These are phyloP conservation scores for Debaryomyces subglobosus DNA, from an alignment of 1,139 yeast genomes.

Conservation along the genomic window DNA sequence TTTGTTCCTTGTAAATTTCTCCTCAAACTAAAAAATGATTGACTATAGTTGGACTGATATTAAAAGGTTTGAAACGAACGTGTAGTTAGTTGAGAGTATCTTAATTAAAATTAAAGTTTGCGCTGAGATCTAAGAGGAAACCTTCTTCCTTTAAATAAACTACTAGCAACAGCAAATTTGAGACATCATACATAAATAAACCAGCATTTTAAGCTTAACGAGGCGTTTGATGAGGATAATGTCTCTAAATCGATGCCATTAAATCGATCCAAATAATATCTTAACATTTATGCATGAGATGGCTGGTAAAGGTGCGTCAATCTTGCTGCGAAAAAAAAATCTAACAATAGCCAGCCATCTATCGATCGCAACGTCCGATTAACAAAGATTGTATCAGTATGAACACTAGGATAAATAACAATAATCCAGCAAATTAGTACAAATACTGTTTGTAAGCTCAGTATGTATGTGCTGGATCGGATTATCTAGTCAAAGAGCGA, in stretches of 20 bases:
- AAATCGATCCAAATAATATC: not conserved
- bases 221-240: not conserved
- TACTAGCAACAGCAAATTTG: not conserved
- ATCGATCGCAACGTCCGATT: not conserved
- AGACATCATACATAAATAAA: not conserved
- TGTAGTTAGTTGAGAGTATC: not conserved
- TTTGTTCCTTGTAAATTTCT: not conserved
- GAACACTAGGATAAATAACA: not conserved
- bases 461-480: not conserved
- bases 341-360: constrained; percentile 3
- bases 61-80: not conserved
- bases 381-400: not conserved
- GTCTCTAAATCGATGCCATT: not conserved
- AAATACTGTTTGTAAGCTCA: not conserved
- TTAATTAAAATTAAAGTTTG: not conserved
- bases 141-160: not conserved
- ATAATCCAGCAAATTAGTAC: not conserved
- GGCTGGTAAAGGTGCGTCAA: constrained; percentile 4
- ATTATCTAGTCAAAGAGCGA: not conserved
- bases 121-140: not conserved
- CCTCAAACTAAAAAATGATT: not conserved
- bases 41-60: not conserved
- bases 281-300: not conserved
- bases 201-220: not conserved
- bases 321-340: constrained; percentile 8